A percentile compares a stretch with the other conserved stretches of the same genome.
Conservation (phyloP, 108 stramenopile species). For the Bacterosira constricta region DNA sequence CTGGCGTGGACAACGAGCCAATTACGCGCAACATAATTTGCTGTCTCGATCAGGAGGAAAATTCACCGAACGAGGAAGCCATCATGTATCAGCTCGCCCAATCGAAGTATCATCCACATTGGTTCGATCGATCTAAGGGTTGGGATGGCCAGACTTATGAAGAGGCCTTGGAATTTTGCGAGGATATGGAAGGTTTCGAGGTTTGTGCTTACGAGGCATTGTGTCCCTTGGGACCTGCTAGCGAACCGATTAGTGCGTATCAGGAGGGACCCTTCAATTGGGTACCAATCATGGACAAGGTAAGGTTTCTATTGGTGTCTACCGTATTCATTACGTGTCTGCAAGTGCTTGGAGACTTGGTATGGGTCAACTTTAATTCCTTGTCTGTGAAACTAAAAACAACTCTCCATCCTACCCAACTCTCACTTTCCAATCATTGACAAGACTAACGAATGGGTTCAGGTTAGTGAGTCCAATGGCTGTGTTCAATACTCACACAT, state of each 20-base stretch:
- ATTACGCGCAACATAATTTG: constrained; percentile 13
- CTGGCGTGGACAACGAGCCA: background rate
- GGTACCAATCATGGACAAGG: background rate
- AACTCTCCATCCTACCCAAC: too few relatives aligned
- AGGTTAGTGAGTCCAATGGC: constrained; percentile 4
- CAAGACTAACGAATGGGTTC: constrained; percentile 32
- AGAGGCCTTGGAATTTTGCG: background rate
- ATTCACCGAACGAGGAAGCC: background rate
- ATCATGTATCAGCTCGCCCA: background rate
- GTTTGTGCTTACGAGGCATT: constrained; percentile 1
- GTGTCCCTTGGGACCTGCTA: background rate
- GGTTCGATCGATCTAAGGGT: constrained; percentile 2
- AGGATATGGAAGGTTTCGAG: background rate
- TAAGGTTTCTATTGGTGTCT: too few relatives aligned
- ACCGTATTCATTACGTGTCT: too few relatives aligned
- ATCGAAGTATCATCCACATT: background rate
- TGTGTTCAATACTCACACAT: constrained; percentile 20
- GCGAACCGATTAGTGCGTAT: background rate
- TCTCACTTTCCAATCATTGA: constrained; percentile 24
- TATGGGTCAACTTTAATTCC: too few relatives aligned
- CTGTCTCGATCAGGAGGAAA: background rate
- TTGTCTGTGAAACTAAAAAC: too few relatives aligned
- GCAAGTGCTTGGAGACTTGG: too few relatives aligned
- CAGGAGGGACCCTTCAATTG: background rate
- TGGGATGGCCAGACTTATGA: constrained; percentile 4